A percentile compares a stretch with the other conserved stretches of the same genome.
Conservation (phyloP, 495 filamentous ascomycete genomes). For the Penicillium samsonianum region DNA sequence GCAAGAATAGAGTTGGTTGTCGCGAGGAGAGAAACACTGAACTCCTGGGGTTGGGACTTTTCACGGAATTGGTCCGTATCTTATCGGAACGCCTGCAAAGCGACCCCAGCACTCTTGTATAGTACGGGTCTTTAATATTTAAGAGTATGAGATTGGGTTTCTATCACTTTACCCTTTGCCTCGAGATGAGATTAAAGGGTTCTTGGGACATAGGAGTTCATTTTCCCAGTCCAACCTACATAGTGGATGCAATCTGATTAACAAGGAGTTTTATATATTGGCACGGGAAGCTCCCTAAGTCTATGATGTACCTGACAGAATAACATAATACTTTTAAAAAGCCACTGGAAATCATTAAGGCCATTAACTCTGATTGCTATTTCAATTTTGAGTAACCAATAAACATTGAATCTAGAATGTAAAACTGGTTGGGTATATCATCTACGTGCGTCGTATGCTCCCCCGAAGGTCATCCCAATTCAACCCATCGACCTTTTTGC, state of each 20-base stretch:
- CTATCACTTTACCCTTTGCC: not conserved
- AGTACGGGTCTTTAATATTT: not conserved
- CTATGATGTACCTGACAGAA: not conserved
- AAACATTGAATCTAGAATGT: constrained; percentile 14
- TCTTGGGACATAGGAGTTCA: not conserved
- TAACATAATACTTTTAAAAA: not conserved
- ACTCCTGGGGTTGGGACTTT: constrained; percentile 13
- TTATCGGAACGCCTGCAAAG: constrained; percentile 3
- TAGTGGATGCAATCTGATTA: not conserved
- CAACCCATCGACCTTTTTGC: constrained; percentile 52
- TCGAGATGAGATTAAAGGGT: not conserved
- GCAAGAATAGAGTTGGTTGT: not conserved
- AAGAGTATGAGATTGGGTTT: not conserved
- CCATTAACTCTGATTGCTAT: constrained; percentile 8
- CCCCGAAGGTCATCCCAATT: constrained; percentile 54
- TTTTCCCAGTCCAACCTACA: not conserved
- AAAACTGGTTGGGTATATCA: constrained; percentile 20
- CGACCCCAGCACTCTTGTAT: not conserved
- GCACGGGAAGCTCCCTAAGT: not conserved
- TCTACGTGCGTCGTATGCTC: constrained; percentile 38
- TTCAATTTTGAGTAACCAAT: constrained; percentile 1
- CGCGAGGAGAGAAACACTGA: constrained; percentile 1
- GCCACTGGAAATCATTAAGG: not conserved
- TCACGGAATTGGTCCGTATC: constrained; percentile 12
- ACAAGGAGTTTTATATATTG: not conserved